These are phyloP conservation scores for Nasturtium officinale DNA, from an alignment of 345 rosid genomes.

Conservation along the genomic window DNA sequence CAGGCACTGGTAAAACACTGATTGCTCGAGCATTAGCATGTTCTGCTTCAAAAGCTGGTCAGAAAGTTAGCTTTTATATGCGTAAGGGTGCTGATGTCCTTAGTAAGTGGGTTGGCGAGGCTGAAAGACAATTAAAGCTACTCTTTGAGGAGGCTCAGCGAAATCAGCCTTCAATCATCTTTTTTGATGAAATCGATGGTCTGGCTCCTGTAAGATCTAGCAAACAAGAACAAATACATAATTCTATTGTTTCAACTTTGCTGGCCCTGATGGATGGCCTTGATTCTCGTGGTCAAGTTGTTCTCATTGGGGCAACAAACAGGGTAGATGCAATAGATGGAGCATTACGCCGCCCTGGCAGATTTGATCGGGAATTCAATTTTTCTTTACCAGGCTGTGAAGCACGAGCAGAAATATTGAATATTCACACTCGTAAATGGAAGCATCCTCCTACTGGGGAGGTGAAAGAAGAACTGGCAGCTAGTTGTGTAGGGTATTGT, in stretches of 20 bases:
- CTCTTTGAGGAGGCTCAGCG: slow-evolving; percentile 99
- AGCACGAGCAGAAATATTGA: slow-evolving; percentile 94
- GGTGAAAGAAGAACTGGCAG: slow-evolving; percentile 86
- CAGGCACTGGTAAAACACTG: slow-evolving; percentile 99
- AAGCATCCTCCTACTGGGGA: slow-evolving; percentile 86
- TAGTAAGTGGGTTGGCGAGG: slow-evolving; percentile 99
- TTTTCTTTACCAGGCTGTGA: slow-evolving; percentile 98
- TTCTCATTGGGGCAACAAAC: slow-evolving; percentile 99
- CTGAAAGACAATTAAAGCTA: slow-evolving; percentile 95
- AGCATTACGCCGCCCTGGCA: slow-evolving; percentile 98
- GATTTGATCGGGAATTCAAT: slow-evolving; percentile 97
- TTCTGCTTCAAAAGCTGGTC: slow-evolving; percentile 99
- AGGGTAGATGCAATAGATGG: slow-evolving; percentile 99
- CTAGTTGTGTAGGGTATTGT: slow-evolving; percentile 98
- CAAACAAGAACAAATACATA: slow-evolving; percentile 99
- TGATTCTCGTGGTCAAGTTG: slow-evolving; percentile 99
- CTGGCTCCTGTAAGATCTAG: slow-evolving; percentile 99
- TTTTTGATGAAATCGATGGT: slow-evolving; percentile 99
- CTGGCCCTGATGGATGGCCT: slow-evolving; percentile 99
- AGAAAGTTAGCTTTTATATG: slow-evolving; percentile 99
- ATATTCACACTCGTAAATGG: slow-evolving; percentile 99
- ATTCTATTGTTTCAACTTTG: slow-evolving; percentile 97
- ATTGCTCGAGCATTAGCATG: slow-evolving; percentile 99
- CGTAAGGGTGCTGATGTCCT: slow-evolving; percentile 99
- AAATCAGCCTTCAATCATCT: slow-evolving; percentile 97